These are phyloP conservation scores for Chalciporus sphaerocephalus DNA, from an alignment of 768 basidiomycete species.

Conservation along the genomic window DNA sequence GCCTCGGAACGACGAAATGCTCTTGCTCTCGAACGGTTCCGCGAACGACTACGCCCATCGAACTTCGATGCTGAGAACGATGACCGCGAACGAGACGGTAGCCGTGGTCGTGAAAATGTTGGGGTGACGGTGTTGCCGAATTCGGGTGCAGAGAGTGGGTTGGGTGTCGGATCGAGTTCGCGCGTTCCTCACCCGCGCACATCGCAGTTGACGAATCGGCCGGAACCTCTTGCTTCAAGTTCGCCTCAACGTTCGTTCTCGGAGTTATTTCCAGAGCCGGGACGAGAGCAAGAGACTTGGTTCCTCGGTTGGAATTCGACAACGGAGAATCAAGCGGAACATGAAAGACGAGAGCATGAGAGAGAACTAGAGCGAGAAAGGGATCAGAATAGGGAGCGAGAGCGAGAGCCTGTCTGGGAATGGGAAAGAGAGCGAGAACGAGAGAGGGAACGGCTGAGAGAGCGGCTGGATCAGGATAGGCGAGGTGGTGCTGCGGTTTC, in stretches of 20 bases:
- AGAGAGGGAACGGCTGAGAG: slow-evolving; percentile 5
- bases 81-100: slow-evolving; percentile 13
- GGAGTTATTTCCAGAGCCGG: slow-evolving; percentile 19
- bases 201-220: slow-evolving; percentile 2
- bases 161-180: slow-evolving; percentile 6
- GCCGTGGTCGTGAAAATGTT: slow-evolving; percentile 5
- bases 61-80: slow-evolving; percentile 26
- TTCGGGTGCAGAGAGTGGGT: slow-evolving; percentile 13
- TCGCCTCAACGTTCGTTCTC: slow-evolving; percentile 21
- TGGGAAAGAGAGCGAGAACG: slow-evolving; percentile 20
- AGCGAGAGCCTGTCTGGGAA: slow-evolving; percentile 16
- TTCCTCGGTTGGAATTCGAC: slow-evolving; percentile 18
- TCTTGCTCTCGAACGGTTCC: slow-evolving; percentile 35
- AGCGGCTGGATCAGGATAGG: slow-evolving; percentile 11
- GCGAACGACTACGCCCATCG: slow-evolving; percentile 17
- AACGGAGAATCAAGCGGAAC: slow-evolving; percentile 3
- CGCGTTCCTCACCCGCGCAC: slow-evolving; percentile 7
- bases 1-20: slow-evolving; percentile 40
- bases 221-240: slow-evolving; percentile 6
- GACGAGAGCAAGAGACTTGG: slow-evolving; percentile 12
- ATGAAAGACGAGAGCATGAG: slow-evolving; percentile 5
- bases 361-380: slow-evolving; percentile 8
- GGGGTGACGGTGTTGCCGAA: slow-evolving; percentile 13
- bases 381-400: slow-evolving; percentile 12
- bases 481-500: slow-evolving; percentile 10